A percentile compares a stretch with the other conserved stretches of the same genome.
Conservation (phyloP, 139 green algal species). For the Chlorella sp. region DNA sequence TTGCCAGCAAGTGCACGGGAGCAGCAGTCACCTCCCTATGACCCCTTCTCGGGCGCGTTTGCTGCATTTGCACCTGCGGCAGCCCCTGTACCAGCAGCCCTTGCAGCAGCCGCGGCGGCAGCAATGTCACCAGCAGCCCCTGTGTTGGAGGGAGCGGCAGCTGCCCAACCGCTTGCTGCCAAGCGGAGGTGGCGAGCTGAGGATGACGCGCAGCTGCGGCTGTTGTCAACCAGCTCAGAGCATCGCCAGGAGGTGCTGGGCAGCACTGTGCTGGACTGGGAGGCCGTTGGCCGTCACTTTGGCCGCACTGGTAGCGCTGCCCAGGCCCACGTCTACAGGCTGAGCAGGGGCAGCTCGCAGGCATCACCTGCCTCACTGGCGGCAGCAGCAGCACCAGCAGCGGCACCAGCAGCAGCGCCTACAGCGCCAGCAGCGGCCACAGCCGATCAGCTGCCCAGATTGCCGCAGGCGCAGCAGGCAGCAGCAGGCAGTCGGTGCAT, state of each 20-base stretch:
- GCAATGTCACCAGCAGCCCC: background rate
- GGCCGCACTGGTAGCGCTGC: background rate
- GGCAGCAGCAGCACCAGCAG: too few species aligned
- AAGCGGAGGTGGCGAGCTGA: background rate
- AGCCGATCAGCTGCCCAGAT: too few species aligned
- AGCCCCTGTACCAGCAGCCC: background rate
- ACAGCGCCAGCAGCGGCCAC: too few species aligned
- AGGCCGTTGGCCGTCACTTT: background rate
- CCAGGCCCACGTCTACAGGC: background rate
- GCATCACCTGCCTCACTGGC: too few species aligned
- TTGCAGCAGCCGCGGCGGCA: background rate
- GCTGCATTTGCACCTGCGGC: background rate
- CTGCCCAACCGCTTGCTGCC: background rate
- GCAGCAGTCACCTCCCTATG: background rate
- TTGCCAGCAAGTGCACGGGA: too few species aligned
- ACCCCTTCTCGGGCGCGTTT: too few species aligned
- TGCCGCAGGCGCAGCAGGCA: too few species aligned
- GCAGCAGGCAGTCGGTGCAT: too few species aligned
- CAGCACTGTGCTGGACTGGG: slow-evolving; percentile 1
- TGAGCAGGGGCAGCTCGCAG: too few species aligned
- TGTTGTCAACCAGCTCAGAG: background rate
- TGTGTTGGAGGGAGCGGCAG: background rate
- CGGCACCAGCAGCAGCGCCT: too few species aligned
- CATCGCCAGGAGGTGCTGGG: background rate
- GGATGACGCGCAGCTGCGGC: background rate